Base-by-base conservation (phyloP, 2,329 filamentous ascomycete species). In the Lecanicillium sp. region DNA sequence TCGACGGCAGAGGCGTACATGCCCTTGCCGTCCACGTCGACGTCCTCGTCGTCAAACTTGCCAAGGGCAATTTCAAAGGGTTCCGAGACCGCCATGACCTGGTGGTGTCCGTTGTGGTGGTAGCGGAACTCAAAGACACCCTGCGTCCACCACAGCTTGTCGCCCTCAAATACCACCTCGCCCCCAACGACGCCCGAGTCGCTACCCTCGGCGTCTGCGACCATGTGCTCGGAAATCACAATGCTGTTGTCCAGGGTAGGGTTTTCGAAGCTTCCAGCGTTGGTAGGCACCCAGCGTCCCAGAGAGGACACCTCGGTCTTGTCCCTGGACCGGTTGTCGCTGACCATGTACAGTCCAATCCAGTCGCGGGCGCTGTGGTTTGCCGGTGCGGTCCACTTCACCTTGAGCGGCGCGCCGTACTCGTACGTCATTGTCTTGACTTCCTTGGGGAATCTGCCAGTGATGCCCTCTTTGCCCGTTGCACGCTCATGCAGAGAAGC, bases 71-170 rank as follows among this genome's bases (percentile, higher is more conserved):
- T 85, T 65, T 96, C 91, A 58, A 98, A 98, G 0, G 93, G 90
- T 56, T 89, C 79, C 5, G 90, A 96, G 52, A 97, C 87, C 15
- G 89, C 82, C 87, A 98, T 93, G 60, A 95, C 90, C 56, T 86
- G 88, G 68, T 98, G 90, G 59, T 86, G 86, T 48, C 90, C 90
- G 56, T 88, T 84, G 67, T 98, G 93, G 67, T 98, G 93, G 68
- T 96, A 96, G 33, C 93, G 83, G 72, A 98, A 94, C 62, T 98
- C 93, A 61, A 95, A 98, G 3, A 94, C 87, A 47, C 93, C 93
- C 52, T 91, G 87, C 0, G 87, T 95, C 93, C 93, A 98, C 84
- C 89, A 98, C 2, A 96, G 77, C 68, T 95, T 95, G 69, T 97
- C 90, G 40, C 93, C 90, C 9, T 83, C 75, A 62, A 98, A 97